Base-by-base conservation (phyloP, 1,284 basidiomycete species). In the Microbotryum lychnidis-dioicae region DNA sequence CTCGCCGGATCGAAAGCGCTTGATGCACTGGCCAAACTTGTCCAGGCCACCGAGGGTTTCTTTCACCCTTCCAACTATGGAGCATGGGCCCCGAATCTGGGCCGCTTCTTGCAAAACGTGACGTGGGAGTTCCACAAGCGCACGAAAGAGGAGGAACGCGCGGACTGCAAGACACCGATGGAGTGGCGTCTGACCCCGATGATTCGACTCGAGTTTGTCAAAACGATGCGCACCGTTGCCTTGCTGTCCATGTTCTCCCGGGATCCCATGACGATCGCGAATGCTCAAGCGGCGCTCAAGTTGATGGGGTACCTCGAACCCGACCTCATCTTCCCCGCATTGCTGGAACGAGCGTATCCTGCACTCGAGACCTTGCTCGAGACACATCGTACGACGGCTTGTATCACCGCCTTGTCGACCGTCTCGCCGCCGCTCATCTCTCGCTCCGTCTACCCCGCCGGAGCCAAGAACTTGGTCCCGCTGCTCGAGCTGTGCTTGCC, bases 161-260 rank as follows among this genome's bases (percentile, higher is more conserved):
- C 81, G 3, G 78, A 80, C 12, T 97, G 93, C 80, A 86, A 84
- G 74, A 96, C 87, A 0, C 94, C 93, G 0, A 73, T 79, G 80
- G 74, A 75, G 25, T 79, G 85, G 71, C 84, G 92, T 12, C 78
- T 99, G 50, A 97, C 93, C 0, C 82, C 84, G 6, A 78, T 79
- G 25, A 94, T 98, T 71, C 86, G 88, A 61, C 83, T 83, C 57
- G 84, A 86, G 29, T 92, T 98, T 71, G 90, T 97, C 25, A 79
- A 80, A 27, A 85, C 83, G 49, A 80, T 97, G 49, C 83, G 89
- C 48, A 94, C 91, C 1, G 89, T 94, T 10, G 88, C 90, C 1
- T 79, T 99, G 44, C 82, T 97, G 16, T 85, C 90, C 25, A 96
- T 99, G 87, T 99, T 98, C 77, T 86, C 91, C 56, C 97, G 97